A percentile compares a stretch with the other conserved stretches of the same genome.
phyloP scores from a whole-genome alignment of 2,329 filamentous ascomycete genomes.

The Fusarium nematophilum region DNA sequence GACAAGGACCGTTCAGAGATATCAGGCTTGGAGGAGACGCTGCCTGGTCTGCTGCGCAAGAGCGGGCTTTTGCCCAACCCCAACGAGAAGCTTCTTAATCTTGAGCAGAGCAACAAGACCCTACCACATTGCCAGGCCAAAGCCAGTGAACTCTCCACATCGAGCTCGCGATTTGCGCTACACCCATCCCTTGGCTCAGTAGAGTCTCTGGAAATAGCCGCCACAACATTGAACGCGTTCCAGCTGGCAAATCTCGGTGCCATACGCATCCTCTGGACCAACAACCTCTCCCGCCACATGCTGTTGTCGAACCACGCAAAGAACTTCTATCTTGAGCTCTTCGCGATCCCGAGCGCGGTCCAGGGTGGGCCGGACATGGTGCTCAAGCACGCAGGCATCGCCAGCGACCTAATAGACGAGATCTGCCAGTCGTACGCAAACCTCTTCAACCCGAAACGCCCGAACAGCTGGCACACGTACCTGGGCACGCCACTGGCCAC shows the following conservation, averaged over 20 bases:
- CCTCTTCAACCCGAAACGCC: background rate
- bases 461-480: background rate
- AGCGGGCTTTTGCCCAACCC: background rate
- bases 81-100: background rate
- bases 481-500: background rate
- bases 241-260: background rate
- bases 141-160: background rate
- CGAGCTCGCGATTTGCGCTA: background rate
- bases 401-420: background rate
- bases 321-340: background rate
- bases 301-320: background rate
- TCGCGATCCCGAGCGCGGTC: background rate
- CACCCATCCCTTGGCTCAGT: background rate
- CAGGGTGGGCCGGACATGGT: background rate
- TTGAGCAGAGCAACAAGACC: too few species aligned
- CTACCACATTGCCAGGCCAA: background rate
- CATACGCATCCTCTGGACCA: background rate
- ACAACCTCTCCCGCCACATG: background rate
- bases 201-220: background rate
- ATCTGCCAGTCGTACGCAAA: background rate
- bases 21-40: background rate
- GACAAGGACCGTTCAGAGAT: background rate
- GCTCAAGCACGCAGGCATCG: background rate
- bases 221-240: background rate
- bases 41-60: background rate